Evolutionary conservation across 345 rosid genomes (phyloP).

Genomic region (Arabis hirsuta): DNA sequence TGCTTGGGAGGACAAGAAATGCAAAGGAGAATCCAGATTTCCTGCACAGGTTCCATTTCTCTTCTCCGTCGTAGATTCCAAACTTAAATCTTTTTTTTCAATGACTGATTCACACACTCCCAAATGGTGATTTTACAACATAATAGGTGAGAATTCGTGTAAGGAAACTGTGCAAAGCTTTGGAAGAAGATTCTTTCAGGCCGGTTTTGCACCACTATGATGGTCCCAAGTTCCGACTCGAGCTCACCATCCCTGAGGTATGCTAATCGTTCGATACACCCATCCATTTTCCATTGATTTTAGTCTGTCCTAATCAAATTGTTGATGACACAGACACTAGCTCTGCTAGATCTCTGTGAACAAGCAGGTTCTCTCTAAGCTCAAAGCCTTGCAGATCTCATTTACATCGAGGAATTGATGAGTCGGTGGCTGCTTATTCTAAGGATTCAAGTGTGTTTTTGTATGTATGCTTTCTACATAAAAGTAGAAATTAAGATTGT

Average conservation of each 20-base stretch:
- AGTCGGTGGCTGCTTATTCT: slow-evolving; percentile 13
- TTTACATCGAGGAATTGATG: not conserved
- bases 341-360: slow-evolving; percentile 87
- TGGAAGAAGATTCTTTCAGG: slow-evolving; percentile 95
- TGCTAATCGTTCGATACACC: not conserved
- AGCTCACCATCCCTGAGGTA: slow-evolving; percentile 96
- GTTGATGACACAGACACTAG: slow-evolving; percentile 69
- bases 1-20: slow-evolving; percentile 97
- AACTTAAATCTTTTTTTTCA: not conserved
- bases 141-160: slow-evolving; percentile 73
- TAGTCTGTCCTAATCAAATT: slow-evolving; percentile 8
- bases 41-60: slow-evolving; percentile 80
- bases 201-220: slow-evolving; percentile 93
- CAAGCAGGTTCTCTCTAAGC: slow-evolving; percentile 70
- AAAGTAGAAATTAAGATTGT: slow-evolving; percentile 25
- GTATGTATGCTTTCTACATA: slow-evolving; percentile 29
- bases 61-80: not conserved
- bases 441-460: slow-evolving; percentile 37
- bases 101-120: not conserved
- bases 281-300: not conserved
- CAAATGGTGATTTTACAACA: slow-evolving; percentile 5
- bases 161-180: slow-evolving; percentile 78
- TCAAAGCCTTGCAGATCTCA: slow-evolving; percentile 24
- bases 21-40: slow-evolving; percentile 94
- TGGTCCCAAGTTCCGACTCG: slow-evolving; percentile 92